These are phyloP conservation scores for Pseudopyrenochaeta lycopersici DNA, from an alignment of 2,329 filamentous ascomycete species.

Conservation along the genomic window DNA sequence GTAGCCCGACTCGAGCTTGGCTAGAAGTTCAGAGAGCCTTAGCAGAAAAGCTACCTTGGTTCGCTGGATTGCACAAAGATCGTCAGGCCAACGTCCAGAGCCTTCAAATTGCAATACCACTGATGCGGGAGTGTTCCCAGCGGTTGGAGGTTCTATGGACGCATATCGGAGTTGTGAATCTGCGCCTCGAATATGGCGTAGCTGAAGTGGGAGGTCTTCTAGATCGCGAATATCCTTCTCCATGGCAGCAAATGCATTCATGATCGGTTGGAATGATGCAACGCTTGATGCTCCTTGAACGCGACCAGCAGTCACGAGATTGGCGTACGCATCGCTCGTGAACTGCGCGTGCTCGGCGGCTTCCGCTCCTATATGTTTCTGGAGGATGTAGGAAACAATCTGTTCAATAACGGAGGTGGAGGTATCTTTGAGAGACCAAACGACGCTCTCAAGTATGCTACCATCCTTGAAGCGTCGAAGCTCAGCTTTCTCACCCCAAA, in stretches of 20 bases:
- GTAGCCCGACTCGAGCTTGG: constrained; percentile 67
- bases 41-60: constrained; percentile 89
- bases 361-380: constrained; percentile 71
- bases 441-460: constrained; percentile 88
- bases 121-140: constrained; percentile 68
- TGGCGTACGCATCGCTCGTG: constrained; percentile 56
- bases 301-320: constrained; percentile 52
- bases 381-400: constrained; percentile 76
- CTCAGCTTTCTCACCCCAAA: constrained; percentile 96
- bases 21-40: constrained; percentile 76
- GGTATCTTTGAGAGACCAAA: constrained; percentile 74
- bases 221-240: constrained; percentile 80
- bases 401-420: constrained; percentile 77
- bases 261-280: constrained; percentile 72
- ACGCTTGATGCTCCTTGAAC: constrained; percentile 49
- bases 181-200: constrained; percentile 80
- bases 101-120: constrained; percentile 91
- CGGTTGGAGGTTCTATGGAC: constrained; percentile 66
- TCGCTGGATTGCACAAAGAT: constrained; percentile 87
- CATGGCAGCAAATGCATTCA: constrained; percentile 74
- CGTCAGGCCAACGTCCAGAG: constrained; percentile 92
- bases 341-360: constrained; percentile 61
- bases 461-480: constrained; percentile 94
- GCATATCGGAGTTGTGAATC: constrained; percentile 78
- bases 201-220: constrained; percentile 84